Conservation (phyloP, 805 yeast genomes). For the Saturnispora silvae region DNA sequence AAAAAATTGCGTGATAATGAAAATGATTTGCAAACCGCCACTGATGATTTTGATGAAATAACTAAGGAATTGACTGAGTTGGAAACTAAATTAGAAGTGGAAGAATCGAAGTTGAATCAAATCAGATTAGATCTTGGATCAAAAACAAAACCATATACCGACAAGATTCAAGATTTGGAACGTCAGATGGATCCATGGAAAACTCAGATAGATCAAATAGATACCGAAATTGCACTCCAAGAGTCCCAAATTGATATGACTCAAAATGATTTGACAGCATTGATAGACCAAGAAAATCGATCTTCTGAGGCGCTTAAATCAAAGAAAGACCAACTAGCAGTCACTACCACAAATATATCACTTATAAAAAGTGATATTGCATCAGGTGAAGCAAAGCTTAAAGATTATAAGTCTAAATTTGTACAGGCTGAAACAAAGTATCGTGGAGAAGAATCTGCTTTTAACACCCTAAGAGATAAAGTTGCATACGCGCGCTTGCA, state of each 20-base stretch:
- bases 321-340: conserved; percentile 25
- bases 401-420: conserved; percentile 49
- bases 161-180: conserved; percentile 54
- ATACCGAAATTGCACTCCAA: conserved; percentile 54
- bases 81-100: conserved; percentile 35
- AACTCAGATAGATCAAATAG: conserved; percentile 50
- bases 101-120: conserved; percentile 46
- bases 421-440: conserved; percentile 37
- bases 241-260: conserved; percentile 56
- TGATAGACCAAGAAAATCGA: conserved; percentile 31
- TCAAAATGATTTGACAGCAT: conserved; percentile 33
- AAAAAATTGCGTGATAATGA: conserved; percentile 35
- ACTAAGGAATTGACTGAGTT: conserved; percentile 36
- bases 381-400: conserved; percentile 43
- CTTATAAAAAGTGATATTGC: conserved; percentile 39
- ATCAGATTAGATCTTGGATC: conserved; percentile 58
- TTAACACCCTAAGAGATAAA: conserved; percentile 47
- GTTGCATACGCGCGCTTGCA: conserved; percentile 58
- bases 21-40: conserved; percentile 35
- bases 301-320: conserved; percentile 26
- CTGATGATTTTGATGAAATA: conserved; percentile 34
- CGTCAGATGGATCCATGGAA: conserved; percentile 76
- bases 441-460: conserved; percentile 41
- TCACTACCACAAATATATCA: conserved; percentile 27
- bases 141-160: conserved; percentile 61